These are phyloP conservation scores for Gastroboletus turbinatus DNA, from an alignment of 1,284 basidiomycete genomes.

Conservation along the genomic window DNA sequence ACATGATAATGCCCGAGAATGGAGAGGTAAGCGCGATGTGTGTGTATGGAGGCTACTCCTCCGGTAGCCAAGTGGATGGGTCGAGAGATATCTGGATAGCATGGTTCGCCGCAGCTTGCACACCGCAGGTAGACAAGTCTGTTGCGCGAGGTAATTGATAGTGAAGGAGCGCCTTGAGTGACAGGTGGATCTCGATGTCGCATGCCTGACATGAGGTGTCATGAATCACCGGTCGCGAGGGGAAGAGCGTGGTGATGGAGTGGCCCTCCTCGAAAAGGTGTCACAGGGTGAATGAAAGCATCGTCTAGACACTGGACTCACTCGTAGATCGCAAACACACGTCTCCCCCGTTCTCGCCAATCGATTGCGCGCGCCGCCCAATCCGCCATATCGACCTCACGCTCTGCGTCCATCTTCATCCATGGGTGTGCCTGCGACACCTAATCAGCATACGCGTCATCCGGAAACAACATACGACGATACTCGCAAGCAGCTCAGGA, in stretches of 20 bases:
- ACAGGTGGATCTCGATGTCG: background rate
- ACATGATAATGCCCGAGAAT: slow-evolving; percentile 6
- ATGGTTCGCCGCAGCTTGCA: background rate
- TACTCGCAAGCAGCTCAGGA: slow-evolving; percentile 70
- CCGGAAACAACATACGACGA: background rate
- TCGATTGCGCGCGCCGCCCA: slow-evolving; percentile 76
- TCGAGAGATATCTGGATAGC: background rate
- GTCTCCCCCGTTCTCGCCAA: slow-evolving; percentile 37
- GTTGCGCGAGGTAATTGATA: background rate
- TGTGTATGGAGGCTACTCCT: background rate
- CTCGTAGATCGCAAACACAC: slow-evolving; percentile 22
- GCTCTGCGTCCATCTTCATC: slow-evolving; percentile 52
- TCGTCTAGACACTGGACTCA: slow-evolving; percentile 15
- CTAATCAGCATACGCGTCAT: slow-evolving; percentile 11
- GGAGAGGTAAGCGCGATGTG: background rate
- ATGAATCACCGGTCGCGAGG: slow-evolving; percentile 26
- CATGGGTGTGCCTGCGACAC: slow-evolving; percentile 64
- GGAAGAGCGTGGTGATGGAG: slow-evolving; percentile 23
- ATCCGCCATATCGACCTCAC: slow-evolving; percentile 76
- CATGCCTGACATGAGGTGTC: background rate
- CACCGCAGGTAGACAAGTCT: background rate
- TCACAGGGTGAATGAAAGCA: slow-evolving; percentile 15
- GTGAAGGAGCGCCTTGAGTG: background rate
- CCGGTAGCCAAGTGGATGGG: background rate
- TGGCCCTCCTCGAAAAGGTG: slow-evolving; percentile 12